Percentiles rank a stretch among this genome's conserved stretches.
phyloP scores from a whole-genome alignment of 2,329 filamentous ascomycete genomes.

The Fulvia fulva region DNA sequence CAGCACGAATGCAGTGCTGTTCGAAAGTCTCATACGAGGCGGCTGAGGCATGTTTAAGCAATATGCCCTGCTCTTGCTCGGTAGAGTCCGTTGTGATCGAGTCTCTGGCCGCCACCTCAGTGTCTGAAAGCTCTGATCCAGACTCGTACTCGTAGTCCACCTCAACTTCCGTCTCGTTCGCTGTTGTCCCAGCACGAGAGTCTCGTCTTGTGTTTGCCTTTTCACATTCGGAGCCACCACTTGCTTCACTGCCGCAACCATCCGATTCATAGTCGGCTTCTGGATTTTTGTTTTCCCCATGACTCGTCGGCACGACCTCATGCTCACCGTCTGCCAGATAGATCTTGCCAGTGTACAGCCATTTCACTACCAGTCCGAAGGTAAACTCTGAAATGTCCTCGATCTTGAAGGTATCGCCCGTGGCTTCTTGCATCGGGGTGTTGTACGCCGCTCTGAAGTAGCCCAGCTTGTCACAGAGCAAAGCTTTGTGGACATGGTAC shows the following conservation, averaged over 20 bases:
- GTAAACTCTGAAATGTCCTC: background rate
- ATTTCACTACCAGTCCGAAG: background rate
- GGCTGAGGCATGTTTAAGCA: too few relatives aligned
- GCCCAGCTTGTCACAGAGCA: constrained; percentile 3
- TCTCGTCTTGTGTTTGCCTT: background rate
- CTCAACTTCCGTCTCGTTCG: background rate
- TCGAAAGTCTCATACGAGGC: background rate
- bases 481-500: constrained; percentile 5
- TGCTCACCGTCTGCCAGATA: background rate
- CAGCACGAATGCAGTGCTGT: background rate
- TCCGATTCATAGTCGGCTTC: too few relatives aligned
- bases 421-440: background rate
- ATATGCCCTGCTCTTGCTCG: too few relatives aligned
- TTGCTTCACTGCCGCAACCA: too few relatives aligned
- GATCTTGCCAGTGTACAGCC: constrained; percentile 8
- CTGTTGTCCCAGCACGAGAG: background rate
- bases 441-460: constrained; percentile 7
- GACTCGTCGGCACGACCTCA: background rate
- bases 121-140: background rate
- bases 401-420: background rate
- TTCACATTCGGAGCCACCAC: too few relatives aligned
- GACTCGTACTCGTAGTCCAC: background rate
- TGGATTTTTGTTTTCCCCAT: too few relatives aligned
- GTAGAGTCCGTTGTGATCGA: too few relatives aligned
- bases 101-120: background rate